Evolutionary conservation across 768 basidiomycete species (phyloP).

Genomic region (Podaxis mareebaensis): DNA sequence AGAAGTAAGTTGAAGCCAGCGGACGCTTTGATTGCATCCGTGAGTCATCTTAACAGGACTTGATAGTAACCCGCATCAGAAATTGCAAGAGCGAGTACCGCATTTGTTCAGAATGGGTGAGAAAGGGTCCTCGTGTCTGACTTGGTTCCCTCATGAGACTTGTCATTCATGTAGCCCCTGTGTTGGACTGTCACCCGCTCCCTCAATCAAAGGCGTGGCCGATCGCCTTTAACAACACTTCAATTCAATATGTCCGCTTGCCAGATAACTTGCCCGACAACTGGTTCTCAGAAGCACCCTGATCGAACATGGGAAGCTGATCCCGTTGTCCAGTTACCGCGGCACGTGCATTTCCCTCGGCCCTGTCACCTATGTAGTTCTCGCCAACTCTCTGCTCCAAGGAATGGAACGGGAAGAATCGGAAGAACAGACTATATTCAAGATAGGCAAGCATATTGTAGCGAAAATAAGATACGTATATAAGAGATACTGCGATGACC

Average conservation of each 20-base stretch:
- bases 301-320: background rate
- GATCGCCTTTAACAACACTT: constrained; percentile 68
- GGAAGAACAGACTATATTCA: constrained; percentile 13
- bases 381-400: background rate
- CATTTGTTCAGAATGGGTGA: constrained; percentile 55
- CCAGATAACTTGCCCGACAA: background rate
- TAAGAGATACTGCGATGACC: constrained; percentile 4
- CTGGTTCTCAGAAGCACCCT: constrained; percentile 6
- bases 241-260: constrained; percentile 47
- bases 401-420: background rate
- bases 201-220: constrained; percentile 51
- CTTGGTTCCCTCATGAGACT: constrained; percentile 16
- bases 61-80: constrained; percentile 52
- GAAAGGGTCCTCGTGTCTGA: constrained; percentile 23
- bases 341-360: constrained; percentile 2
- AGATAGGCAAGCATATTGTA: constrained; percentile 13
- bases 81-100: constrained; percentile 51
- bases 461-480: constrained; percentile 14
- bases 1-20: constrained; percentile 46
- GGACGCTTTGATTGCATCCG: constrained; percentile 16
- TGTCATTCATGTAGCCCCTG: constrained; percentile 39
- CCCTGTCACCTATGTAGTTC: background rate
- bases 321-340: background rate
- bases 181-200: constrained; percentile 47
- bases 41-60: constrained; percentile 14